A percentile compares a stretch with the other conserved stretches of the same genome.
Evolutionary conservation across 2,329 filamentous ascomycete species (phyloP).

Genomic region (Aspergillus transmontanensis): DNA sequence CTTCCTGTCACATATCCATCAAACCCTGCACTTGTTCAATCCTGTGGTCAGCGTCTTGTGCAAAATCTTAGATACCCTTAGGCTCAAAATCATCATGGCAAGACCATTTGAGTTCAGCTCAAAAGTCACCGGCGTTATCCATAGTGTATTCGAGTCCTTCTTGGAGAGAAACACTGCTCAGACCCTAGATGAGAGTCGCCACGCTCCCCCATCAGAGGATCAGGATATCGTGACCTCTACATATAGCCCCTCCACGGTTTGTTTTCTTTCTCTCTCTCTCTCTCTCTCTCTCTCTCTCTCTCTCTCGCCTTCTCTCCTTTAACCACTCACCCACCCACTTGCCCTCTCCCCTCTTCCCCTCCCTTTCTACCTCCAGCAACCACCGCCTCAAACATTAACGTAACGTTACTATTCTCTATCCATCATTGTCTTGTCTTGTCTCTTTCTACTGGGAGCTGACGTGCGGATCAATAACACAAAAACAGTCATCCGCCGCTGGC

Average conservation of each 20-base stretch:
- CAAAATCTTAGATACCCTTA: neutral
- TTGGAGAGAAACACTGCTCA: constrained; percentile 9
- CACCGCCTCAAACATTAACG: no score
- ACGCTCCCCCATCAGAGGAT: constrained; percentile 17
- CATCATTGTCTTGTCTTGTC: neutral
- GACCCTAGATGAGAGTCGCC: constrained; percentile 22
- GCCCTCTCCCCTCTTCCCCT: neutral
- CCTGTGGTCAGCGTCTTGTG: neutral
- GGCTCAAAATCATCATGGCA: neutral
- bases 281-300: neutral
- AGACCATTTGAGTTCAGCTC: neutral
- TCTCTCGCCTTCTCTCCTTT: no score
- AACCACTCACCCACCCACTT: no score
- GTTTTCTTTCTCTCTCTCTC: neutral
- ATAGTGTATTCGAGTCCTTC: constrained; percentile 17
- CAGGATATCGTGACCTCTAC: neutral
- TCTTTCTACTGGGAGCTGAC: neutral
- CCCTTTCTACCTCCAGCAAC: neutral
- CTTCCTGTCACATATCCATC: neutral
- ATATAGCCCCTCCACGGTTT: neutral
- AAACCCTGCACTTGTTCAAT: neutral
- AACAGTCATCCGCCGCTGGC: neutral
- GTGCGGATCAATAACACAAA: neutral
- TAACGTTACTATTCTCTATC: neutral
- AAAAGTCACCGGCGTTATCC: constrained; percentile 15